Evolutionary conservation across 2,329 filamentous ascomycete species (phyloP).

Genomic region (Leptographium flavum): DNA sequence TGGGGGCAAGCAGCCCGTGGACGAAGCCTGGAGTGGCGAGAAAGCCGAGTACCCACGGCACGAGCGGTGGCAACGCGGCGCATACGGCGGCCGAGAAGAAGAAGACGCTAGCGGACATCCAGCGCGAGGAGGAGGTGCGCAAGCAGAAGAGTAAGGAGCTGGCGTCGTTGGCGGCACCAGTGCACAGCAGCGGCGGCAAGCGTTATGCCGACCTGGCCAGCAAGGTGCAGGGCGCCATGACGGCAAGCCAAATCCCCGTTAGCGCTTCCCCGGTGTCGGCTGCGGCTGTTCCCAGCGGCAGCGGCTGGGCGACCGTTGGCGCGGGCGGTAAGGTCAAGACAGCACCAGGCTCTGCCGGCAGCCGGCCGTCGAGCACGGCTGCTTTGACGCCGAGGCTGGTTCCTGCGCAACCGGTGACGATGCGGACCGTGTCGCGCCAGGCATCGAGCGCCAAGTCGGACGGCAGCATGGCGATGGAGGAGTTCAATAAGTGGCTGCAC

Average conservation of each 20-base stretch:
- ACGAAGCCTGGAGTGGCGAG: constrained; percentile 41
- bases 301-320: constrained; percentile 88
- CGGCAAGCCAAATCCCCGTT: constrained; percentile 24
- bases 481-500: constrained; percentile 88
- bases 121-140: constrained; percentile 83
- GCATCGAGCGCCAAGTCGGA: constrained; percentile 28
- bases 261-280: constrained; percentile 19
- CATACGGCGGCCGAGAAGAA: constrained; percentile 34
- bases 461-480: constrained; percentile 53
- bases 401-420: constrained; percentile 22
- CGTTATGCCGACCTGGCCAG: constrained; percentile 89
- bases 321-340: constrained; percentile 83
- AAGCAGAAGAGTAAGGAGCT: constrained; percentile 58
- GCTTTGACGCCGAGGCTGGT: constrained; percentile 25
- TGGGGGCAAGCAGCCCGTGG: constrained; percentile 48
- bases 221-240: constrained; percentile 38
- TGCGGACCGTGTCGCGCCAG: constrained; percentile 28
- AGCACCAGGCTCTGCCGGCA: constrained; percentile 42
- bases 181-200: constrained; percentile 43
- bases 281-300: constrained; percentile 28
- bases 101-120: constrained; percentile 91
- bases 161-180: constrained; percentile 18
- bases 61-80: constrained; percentile 15
- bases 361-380: constrained; percentile 29
- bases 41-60: constrained; percentile 22